phyloP scores from a whole-genome alignment of 2,329 filamentous ascomycete species.

The Penicillium sp. region DNA sequence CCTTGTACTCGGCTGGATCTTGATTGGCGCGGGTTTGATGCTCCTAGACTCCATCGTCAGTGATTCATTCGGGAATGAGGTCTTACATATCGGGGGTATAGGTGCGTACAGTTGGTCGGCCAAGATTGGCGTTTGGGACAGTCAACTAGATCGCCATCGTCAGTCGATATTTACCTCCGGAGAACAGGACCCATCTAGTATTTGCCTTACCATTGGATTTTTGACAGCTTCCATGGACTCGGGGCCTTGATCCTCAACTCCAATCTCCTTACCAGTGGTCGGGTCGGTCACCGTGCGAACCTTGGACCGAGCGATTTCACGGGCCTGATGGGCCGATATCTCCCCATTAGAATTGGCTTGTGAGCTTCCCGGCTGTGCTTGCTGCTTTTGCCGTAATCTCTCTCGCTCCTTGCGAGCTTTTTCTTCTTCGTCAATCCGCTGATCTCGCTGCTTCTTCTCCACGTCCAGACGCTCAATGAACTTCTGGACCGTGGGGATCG shows the following conservation, averaged over 20 bases:
- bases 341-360: slow-evolving; percentile 41
- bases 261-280: slow-evolving; percentile 76
- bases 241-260: slow-evolving; percentile 74
- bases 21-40: slow-evolving; percentile 66
- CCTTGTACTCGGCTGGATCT: slow-evolving; percentile 70
- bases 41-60: slow-evolving; percentile 36
- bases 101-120: slow-evolving; percentile 57
- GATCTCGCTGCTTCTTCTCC: slow-evolving; percentile 71
- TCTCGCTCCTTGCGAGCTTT: slow-evolving; percentile 26
- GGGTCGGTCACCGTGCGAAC: slow-evolving; percentile 72
- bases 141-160: slow-evolving; percentile 52
- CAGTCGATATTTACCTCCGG: neutral
- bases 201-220: slow-evolving; percentile 57
- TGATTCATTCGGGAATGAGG: neutral
- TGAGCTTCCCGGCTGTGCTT: neutral
- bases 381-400: slow-evolving; percentile 13
- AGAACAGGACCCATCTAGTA: neutral
- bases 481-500: slow-evolving; percentile 79
- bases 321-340: slow-evolving; percentile 44
- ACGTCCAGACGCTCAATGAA: slow-evolving; percentile 73
- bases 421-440: slow-evolving; percentile 57
- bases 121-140: slow-evolving; percentile 83
- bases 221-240: slow-evolving; percentile 64
- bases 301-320: slow-evolving; percentile 39
- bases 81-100: too few relatives aligned